Percentiles rank a stretch among this genome's conserved stretches.
phyloP scores from a whole-genome alignment of 139 green algal species.

The Volvox africanus region DNA sequence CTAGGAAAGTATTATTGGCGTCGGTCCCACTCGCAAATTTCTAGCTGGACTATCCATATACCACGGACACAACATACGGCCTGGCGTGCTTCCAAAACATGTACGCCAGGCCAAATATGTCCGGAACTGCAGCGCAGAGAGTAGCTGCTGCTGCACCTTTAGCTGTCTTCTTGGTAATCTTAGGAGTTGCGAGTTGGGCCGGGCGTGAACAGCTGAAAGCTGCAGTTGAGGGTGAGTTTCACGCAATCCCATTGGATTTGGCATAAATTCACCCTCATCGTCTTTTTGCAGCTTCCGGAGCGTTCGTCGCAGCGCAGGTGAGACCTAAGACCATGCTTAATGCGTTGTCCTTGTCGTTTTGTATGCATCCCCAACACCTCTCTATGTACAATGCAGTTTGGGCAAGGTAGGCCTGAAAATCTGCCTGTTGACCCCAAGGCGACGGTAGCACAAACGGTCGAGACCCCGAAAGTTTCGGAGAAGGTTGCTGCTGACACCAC shows the following conservation, averaged over 20 bases:
- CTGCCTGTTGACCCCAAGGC: neutral
- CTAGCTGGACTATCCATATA: too few species aligned
- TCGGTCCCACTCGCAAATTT: too few species aligned
- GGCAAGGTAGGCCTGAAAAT: neutral
- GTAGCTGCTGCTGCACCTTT: slow-evolving; percentile 8
- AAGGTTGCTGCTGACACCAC: neutral
- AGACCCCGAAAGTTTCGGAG: neutral
- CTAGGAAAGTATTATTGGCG: too few species aligned
- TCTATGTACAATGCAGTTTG: neutral
- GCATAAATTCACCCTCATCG: neutral
- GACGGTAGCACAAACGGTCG: neutral
- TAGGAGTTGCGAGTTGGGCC: neutral
- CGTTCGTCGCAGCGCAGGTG: slow-evolving; percentile 32
- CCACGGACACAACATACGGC: too few species aligned
- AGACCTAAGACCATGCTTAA: neutral
- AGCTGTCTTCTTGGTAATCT: neutral
- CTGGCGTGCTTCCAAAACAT: neutral
- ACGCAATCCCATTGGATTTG: neutral
- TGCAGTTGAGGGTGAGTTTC: neutral
- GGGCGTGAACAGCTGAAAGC: slow-evolving; percentile 4
- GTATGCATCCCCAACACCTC: neutral
- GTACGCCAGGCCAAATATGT: slow-evolving; percentile 6
- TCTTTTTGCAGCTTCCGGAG: slow-evolving; percentile 8
- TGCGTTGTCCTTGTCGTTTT: neutral
- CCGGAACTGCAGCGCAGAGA: neutral